phyloP scores from a whole-genome alignment of 176 grass and related monocot genomes.

The Musa acuminata region DNA sequence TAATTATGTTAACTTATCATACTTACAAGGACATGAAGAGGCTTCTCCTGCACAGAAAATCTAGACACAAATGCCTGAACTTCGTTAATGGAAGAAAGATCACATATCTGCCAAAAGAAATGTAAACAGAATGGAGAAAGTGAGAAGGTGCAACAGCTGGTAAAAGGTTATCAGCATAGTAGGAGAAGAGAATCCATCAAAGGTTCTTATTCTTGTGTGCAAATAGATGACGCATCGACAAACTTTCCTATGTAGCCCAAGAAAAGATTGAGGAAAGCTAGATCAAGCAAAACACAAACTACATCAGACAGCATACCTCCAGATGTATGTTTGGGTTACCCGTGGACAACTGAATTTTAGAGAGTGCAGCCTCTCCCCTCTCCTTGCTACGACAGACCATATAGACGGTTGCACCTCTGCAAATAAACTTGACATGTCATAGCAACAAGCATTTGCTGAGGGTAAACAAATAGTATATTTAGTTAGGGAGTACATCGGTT shows the following conservation, averaged over 20 bases:
- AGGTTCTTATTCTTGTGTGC: not conserved
- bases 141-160: not conserved
- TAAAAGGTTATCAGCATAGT: not conserved
- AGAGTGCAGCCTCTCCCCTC: constrained; percentile 61
- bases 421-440: constrained; percentile 18
- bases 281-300: constrained; percentile 1
- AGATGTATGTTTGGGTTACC: constrained; percentile 71
- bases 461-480: not conserved
- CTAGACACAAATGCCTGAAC: constrained; percentile 67
- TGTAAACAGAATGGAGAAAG: not conserved
- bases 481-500: not conserved
- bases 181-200: not conserved
- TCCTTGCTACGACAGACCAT: constrained; percentile 93
- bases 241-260: not conserved
- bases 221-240: not conserved
- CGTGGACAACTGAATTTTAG: constrained; percentile 66
- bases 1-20: not conserved
- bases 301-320: constrained; percentile 37
- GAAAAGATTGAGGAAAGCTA: not conserved
- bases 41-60: constrained; percentile 54
- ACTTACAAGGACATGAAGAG: constrained; percentile 81
- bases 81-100: constrained; percentile 67
- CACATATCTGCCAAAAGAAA: constrained; percentile 49
- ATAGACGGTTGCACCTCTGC: constrained; percentile 83
- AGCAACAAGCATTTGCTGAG: not conserved